Evolutionary conservation across 139 green algal species (phyloP).

Genomic region (Chara braunii): DNA sequence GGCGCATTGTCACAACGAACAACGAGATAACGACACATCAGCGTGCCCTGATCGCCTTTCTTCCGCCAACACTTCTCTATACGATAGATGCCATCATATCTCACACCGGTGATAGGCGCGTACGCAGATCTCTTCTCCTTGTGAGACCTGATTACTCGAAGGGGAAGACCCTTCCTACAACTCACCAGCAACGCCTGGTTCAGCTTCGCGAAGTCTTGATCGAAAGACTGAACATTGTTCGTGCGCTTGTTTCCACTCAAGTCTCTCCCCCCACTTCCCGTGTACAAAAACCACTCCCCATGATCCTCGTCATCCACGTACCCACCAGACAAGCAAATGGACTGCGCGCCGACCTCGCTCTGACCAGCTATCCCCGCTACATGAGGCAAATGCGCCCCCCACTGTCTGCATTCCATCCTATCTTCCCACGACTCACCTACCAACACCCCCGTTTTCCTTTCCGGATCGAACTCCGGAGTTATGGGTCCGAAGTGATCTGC

Average conservation of each 20-base stretch:
- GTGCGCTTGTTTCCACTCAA: constrained; percentile 93
- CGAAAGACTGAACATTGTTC: constrained; percentile 75
- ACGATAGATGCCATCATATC: constrained; percentile 91
- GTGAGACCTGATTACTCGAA: constrained; percentile 70
- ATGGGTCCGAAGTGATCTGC: constrained; percentile 93
- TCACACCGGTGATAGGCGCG: constrained; percentile 67
- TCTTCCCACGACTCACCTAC: constrained; percentile 85
- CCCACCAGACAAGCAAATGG: constrained; percentile 66
- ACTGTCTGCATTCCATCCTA: constrained; percentile 88
- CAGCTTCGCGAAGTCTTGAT: constrained; percentile 78
- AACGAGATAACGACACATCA: constrained; percentile 80
- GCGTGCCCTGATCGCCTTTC: constrained; percentile 45
- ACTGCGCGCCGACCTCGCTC: constrained; percentile 64
- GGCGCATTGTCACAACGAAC: constrained; percentile 85
- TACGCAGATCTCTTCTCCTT: constrained; percentile 90
- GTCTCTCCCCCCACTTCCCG: constrained; percentile 75
- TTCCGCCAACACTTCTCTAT: constrained; percentile 83
- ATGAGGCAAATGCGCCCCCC: constrained; percentile 87
- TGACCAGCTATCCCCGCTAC: constrained; percentile 93
- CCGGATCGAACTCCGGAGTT: constrained; percentile 71
- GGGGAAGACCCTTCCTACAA: constrained; percentile 73
- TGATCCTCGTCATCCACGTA: constrained; percentile 90
- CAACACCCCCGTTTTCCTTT: constrained; percentile 55
- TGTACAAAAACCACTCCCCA: constrained; percentile 95
- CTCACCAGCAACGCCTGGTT: constrained; percentile 81